These are phyloP conservation scores for Sclerotinia sclerotiorum DNA, from an alignment of 2,329 filamentous ascomycete species.

Conservation along the genomic window DNA sequence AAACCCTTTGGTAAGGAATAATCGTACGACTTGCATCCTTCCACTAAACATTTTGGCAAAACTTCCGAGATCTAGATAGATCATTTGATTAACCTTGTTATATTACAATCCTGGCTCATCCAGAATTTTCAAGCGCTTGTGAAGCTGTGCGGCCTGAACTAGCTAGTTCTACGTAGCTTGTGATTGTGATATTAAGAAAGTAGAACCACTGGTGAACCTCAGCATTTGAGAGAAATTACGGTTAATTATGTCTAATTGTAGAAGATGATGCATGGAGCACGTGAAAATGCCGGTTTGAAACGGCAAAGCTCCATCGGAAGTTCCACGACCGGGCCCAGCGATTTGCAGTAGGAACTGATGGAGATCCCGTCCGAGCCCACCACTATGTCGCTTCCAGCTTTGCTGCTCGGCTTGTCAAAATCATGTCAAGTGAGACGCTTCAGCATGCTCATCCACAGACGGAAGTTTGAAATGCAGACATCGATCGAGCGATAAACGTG, in stretches of 20 bases:
- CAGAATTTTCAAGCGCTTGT: not conserved
- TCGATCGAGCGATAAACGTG: slow-evolving; percentile 3
- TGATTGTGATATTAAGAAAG: not conserved
- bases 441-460: not conserved
- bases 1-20: slow-evolving; percentile 6
- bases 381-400: not conserved
- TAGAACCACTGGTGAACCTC: no score
- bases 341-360: not conserved
- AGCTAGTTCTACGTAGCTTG: not conserved
- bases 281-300: not conserved
- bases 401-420: not conserved
- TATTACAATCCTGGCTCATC: not conserved
- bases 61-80: slow-evolving; percentile 14
- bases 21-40: slow-evolving; percentile 21
- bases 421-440: not conserved
- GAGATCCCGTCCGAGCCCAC: slow-evolving; percentile 20
- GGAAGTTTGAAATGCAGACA: slow-evolving; percentile 8
- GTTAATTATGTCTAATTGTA: not conserved
- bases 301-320: not conserved
- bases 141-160: not conserved
- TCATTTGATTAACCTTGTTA: slow-evolving; percentile 5
- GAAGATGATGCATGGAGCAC: not conserved
- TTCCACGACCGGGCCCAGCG: not conserved
- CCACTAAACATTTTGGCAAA: slow-evolving; percentile 13
- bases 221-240: not conserved